A percentile compares a stretch with the other conserved stretches of the same genome.
Conservation (phyloP, 2,329 filamentous ascomycete genomes). For the Rosellinia necatrix region DNA sequence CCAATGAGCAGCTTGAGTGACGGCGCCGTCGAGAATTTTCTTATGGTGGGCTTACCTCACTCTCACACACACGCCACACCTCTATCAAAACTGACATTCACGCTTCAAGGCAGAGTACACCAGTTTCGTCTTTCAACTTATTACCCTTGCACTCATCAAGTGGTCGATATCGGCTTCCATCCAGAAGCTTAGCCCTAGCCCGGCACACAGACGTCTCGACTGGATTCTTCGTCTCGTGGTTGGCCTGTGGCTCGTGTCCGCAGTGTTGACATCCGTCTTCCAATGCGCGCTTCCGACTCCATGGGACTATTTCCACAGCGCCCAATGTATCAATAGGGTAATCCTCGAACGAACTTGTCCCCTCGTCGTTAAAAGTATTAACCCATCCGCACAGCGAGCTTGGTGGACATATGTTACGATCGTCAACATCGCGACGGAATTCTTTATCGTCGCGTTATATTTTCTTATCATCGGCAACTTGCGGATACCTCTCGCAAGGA, state of each 20-base stretch:
- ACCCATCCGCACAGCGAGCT: slow-evolving; percentile 14
- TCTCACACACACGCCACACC: not conserved
- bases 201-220: slow-evolving; percentile 22
- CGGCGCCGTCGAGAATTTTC: slow-evolving; percentile 19
- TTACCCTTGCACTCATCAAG: slow-evolving; percentile 31
- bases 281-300: slow-evolving; percentile 31
- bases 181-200: slow-evolving; percentile 27
- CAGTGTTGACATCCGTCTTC: slow-evolving; percentile 27
- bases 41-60: slow-evolving; percentile 19
- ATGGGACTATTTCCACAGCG: slow-evolving; percentile 31
- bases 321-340: slow-evolving; percentile 30
- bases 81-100: not conserved
- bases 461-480: slow-evolving; percentile 23
- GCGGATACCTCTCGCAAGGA: slow-evolving; percentile 20
- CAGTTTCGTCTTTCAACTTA: slow-evolving; percentile 30
- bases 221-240: slow-evolving; percentile 21
- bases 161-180: slow-evolving; percentile 32
- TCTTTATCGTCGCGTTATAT: slow-evolving; percentile 25
- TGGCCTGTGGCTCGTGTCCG: slow-evolving; percentile 26
- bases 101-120: slow-evolving; percentile 30
- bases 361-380: not conserved
- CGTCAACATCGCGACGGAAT: slow-evolving; percentile 25
- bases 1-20: slow-evolving; percentile 15
- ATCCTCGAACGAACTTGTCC: not conserved
- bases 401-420: slow-evolving; percentile 25